These are phyloP conservation scores for Hypholoma sublateritium DNA, from an alignment of 768 basidiomycete species.

Conservation along the genomic window DNA sequence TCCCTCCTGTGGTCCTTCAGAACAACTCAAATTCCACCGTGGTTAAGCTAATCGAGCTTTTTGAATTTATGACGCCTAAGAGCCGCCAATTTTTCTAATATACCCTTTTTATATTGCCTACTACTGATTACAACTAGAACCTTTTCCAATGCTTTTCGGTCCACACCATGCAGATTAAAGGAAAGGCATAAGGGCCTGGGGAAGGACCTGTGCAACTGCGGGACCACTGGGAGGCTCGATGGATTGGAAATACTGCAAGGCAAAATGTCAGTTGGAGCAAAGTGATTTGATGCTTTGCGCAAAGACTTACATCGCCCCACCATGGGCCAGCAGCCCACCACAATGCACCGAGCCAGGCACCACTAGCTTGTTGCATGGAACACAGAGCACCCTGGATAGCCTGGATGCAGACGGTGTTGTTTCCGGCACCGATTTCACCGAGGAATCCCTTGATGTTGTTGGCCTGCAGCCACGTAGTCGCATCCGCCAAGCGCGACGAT, in stretches of 20 bases:
- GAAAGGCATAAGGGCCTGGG: constrained; percentile 56
- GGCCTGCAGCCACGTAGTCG: constrained; percentile 58
- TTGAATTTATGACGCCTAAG: too few species aligned
- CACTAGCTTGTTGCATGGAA: constrained; percentile 55
- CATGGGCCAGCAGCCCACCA: constrained; percentile 70
- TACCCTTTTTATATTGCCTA: too few species aligned
- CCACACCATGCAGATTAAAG: constrained; percentile 27
- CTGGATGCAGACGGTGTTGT: constrained; percentile 41
- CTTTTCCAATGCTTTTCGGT: too few species aligned
- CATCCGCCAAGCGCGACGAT: constrained; percentile 52
- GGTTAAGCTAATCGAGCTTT: too few species aligned
- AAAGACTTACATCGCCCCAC: constrained; percentile 50
- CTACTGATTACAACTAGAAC: too few species aligned
- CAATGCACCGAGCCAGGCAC: constrained; percentile 52
- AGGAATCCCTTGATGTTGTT: constrained; percentile 65
- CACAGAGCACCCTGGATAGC: constrained; percentile 58
- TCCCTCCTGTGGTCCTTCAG: too few species aligned
- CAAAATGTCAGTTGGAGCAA: neutral
- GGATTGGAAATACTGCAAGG: constrained; percentile 51
- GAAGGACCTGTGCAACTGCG: constrained; percentile 52
- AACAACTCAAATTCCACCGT: too few species aligned
- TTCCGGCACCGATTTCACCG: constrained; percentile 60
- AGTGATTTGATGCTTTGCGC: neutral
- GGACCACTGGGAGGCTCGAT: constrained; percentile 61
- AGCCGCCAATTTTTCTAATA: too few species aligned